A percentile compares a stretch with the other conserved stretches of the same genome.
Conservation (phyloP, 768 basidiomycete genomes). For the Lentinula sp. region DNA sequence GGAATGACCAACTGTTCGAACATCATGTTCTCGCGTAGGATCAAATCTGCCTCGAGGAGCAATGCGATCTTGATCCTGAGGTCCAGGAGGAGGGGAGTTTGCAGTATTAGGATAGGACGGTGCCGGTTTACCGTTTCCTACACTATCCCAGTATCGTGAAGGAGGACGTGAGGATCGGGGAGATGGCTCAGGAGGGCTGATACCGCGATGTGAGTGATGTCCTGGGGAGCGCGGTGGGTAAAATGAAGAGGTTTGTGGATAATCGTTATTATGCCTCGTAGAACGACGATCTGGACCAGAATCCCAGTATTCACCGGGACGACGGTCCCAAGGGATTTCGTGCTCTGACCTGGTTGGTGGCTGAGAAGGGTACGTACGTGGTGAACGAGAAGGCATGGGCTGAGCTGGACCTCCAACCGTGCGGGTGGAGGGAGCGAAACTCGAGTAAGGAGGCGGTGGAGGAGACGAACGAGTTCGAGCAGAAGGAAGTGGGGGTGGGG, state of each 20-base stretch:
- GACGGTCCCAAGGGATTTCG: constrained; percentile 58
- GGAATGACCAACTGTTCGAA: constrained; percentile 14
- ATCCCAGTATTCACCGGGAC: constrained; percentile 41
- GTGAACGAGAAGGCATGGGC: constrained; percentile 53
- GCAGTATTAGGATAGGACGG: constrained; percentile 25
- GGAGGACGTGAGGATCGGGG: constrained; percentile 48
- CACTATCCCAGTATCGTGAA: constrained; percentile 50
- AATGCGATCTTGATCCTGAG: constrained; percentile 57
- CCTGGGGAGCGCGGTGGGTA: constrained; percentile 37
- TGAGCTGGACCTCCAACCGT: constrained; percentile 49
- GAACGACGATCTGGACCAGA: constrained; percentile 46
- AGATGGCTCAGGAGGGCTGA: constrained; percentile 56
- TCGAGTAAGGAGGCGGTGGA: constrained; percentile 39
- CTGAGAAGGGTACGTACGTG: constrained; percentile 46
- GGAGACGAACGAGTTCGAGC: constrained; percentile 46
- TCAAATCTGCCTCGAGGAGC: constrained; percentile 44
- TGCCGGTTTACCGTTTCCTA: constrained; percentile 34
- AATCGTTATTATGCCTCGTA: constrained; percentile 35
- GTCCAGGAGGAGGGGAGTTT: constrained; percentile 22
- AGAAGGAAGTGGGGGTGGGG: constrained; percentile 44
- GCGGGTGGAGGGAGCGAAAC: constrained; percentile 39
- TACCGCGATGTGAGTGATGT: constrained; percentile 25
- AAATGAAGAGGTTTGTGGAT: constrained; percentile 23
- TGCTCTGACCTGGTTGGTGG: constrained; percentile 46
- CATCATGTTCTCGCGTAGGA: constrained; percentile 38